A percentile compares a stretch with the other conserved stretches of the same genome.
phyloP scores from a whole-genome alignment of 2,329 filamentous ascomycete genomes.

The Botryotinia narcissicola region DNA sequence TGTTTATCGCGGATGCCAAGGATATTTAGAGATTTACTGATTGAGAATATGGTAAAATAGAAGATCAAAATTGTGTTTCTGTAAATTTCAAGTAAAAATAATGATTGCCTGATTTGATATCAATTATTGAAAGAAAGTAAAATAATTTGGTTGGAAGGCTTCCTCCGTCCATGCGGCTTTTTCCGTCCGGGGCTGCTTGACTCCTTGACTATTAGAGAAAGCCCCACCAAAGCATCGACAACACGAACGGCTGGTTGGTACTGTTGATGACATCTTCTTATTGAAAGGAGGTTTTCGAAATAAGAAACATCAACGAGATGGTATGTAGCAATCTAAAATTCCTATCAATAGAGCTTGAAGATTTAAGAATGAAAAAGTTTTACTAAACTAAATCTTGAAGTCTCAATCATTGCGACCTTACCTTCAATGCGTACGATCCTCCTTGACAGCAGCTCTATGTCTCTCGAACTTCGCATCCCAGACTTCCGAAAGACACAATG shows the following conservation, averaged over 20 bases:
- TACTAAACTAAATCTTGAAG: slow-evolving; percentile 43
- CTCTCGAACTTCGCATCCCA: slow-evolving; percentile 98
- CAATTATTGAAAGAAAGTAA: background rate
- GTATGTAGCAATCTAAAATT: slow-evolving; percentile 10
- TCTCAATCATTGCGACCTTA: slow-evolving; percentile 97
- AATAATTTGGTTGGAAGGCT: background rate
- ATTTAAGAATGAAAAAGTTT: background rate
- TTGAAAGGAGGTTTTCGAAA: slow-evolving; percentile 10
- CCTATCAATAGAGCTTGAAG: background rate
- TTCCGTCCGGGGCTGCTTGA: slow-evolving; percentile 27
- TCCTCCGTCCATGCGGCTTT: background rate
- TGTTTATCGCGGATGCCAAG: accelerated
- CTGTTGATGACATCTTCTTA: slow-evolving; percentile 17
- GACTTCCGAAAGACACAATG: slow-evolving; percentile 94
- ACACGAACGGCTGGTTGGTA: slow-evolving; percentile 21
- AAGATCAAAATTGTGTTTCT: accelerated
- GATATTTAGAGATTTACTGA: background rate
- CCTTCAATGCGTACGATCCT: slow-evolving; percentile 92
- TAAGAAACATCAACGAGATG: slow-evolving; percentile 20
- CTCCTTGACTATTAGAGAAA: slow-evolving; percentile 5
- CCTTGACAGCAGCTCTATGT: slow-evolving; percentile 87
- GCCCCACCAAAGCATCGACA: slow-evolving; percentile 28
- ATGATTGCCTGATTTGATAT: background rate
- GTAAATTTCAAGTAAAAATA: background rate
- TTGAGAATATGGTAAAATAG: accelerated